Percentiles rank a stretch among this genome's conserved stretches.
phyloP scores from a whole-genome alignment of 495 filamentous ascomycete genomes.

The Margaritispora aquatica region DNA sequence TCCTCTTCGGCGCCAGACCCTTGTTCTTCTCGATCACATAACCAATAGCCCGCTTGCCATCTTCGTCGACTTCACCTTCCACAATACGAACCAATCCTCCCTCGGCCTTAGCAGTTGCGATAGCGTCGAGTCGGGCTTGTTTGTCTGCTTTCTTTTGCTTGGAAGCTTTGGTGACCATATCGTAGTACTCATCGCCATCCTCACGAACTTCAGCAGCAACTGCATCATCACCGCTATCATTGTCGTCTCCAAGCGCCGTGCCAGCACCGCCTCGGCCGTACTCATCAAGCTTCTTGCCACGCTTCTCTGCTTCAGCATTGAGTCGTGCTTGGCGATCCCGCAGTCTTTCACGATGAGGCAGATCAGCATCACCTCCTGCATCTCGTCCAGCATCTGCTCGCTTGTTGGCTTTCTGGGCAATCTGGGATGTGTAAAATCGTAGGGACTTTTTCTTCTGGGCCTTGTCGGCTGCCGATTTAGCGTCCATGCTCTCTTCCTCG shows the following conservation, averaged over 20 bases:
- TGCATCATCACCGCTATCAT: constrained; percentile 59
- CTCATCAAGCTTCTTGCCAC: constrained; percentile 56
- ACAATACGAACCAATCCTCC: constrained; percentile 48
- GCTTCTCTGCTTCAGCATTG: constrained; percentile 77
- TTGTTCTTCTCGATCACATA: constrained; percentile 97
- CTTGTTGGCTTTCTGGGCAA: constrained; percentile 85
- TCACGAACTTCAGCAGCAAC: constrained; percentile 42
- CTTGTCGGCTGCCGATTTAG: constrained; percentile 65
- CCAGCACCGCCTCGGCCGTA: constrained; percentile 45
- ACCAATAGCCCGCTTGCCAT: constrained; percentile 83
- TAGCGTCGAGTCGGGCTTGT: constrained; percentile 33
- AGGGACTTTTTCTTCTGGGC: constrained; percentile 78
- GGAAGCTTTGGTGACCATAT: constrained; percentile 66
- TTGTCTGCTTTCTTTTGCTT: constrained; percentile 70
- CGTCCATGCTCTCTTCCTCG: constrained; percentile 45
- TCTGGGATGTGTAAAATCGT: constrained; percentile 94
- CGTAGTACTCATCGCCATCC: constrained; percentile 80
- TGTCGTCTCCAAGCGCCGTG: constrained; percentile 39
- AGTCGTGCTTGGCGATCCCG: constrained; percentile 78
- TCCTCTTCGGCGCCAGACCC: constrained; percentile 79
- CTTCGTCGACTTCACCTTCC: constrained; percentile 55
- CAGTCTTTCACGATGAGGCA: constrained; percentile 83
- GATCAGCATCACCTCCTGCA: constrained; percentile 83
- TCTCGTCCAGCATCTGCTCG: constrained; percentile 75
- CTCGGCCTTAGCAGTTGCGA: constrained; percentile 34